Evolutionary conservation across 2,329 filamentous ascomycete genomes (phyloP).

Genomic region (Didymella sp.): DNA sequence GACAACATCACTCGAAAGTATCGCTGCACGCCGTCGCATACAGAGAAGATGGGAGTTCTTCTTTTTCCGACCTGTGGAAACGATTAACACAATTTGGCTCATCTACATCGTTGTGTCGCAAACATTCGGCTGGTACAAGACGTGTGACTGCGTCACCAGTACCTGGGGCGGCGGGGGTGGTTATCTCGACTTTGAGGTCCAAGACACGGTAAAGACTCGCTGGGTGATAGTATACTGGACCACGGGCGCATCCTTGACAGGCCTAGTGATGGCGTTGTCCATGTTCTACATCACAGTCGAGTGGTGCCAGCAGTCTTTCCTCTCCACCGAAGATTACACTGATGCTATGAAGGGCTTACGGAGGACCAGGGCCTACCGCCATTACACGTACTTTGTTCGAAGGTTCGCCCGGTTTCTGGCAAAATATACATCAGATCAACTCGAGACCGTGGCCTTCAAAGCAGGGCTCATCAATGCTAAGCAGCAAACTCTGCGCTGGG

Average conservation of each 20-base stretch:
- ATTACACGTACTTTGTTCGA: slow-evolving; percentile 26
- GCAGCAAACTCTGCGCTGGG: slow-evolving; percentile 35
- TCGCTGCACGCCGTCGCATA: slow-evolving; percentile 8
- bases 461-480: slow-evolving; percentile 28
- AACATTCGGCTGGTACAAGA: slow-evolving; percentile 53
- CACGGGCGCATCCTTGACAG: slow-evolving; percentile 41
- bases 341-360: slow-evolving; percentile 37
- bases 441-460: slow-evolving; percentile 22
- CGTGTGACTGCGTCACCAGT: slow-evolving; percentile 52
- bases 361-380: slow-evolving; percentile 34
- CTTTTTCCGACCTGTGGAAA: slow-evolving; percentile 44
- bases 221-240: slow-evolving; percentile 44
- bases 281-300: slow-evolving; percentile 48
- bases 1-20: slow-evolving; percentile 9
- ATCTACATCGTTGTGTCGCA: slow-evolving; percentile 46
- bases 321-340: slow-evolving; percentile 45
- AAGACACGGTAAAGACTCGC: slow-evolving; percentile 39
- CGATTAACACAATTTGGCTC: slow-evolving; percentile 50
- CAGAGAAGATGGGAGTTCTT: slow-evolving; percentile 36
- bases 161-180: slow-evolving; percentile 50
- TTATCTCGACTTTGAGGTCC: slow-evolving; percentile 51
- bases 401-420: slow-evolving; percentile 18
- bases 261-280: slow-evolving; percentile 37
- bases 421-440: slow-evolving; percentile 19
- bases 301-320: slow-evolving; percentile 50